phyloP scores from a whole-genome alignment of 176 grass and related monocot genomes.

The Paspalum vaginatum region DNA sequence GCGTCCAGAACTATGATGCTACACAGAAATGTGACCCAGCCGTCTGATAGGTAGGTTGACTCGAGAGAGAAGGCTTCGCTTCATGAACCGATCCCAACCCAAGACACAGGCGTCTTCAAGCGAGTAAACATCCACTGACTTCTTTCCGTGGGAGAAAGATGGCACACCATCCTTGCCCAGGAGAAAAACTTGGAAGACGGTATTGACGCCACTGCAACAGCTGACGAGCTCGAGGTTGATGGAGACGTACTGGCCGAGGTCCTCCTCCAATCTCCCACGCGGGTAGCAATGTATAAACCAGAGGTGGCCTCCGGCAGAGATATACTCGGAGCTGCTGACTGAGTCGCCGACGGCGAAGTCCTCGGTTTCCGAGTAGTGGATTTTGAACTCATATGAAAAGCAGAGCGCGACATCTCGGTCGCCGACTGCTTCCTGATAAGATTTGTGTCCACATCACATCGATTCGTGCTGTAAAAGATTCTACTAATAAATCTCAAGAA shows the following conservation, averaged over 20 bases:
- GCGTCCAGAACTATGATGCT: neutral
- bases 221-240: constrained; percentile 22
- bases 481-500: no score
- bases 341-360: neutral
- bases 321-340: neutral
- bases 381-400: no score
- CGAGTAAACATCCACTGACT: neutral
- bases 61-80: constrained; percentile 37
- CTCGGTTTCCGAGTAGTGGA: neutral
- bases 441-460: no score
- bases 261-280: neutral
- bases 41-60: neutral
- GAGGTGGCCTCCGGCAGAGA: neutral
- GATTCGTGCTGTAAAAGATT: no score
- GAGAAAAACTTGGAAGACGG: constrained; percentile 24
- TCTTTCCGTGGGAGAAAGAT: neutral
- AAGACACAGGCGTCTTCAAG: neutral
- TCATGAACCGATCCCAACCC: neutral
- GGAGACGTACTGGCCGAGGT: neutral
- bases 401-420: no score
- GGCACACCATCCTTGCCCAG: neutral
- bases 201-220: neutral
- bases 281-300: constrained; percentile 13
- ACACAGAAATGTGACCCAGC: neutral
- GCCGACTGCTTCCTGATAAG: no score